phyloP scores from a whole-genome alignment of 1,284 basidiomycete species.

The Apiotrichum akiyoshidainum region DNA sequence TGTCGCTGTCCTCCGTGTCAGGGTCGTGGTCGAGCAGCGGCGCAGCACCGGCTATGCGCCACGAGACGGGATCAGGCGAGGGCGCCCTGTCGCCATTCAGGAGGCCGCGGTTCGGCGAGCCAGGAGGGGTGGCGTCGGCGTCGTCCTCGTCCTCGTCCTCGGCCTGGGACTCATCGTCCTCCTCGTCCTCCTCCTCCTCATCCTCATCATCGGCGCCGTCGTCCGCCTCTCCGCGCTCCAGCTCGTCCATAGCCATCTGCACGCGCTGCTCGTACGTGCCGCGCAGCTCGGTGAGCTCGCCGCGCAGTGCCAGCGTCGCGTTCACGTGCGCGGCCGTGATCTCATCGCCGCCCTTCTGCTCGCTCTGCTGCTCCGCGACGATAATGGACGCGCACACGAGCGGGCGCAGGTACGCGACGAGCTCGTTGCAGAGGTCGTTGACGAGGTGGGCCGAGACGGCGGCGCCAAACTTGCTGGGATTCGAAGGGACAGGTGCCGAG shows the following conservation, averaged over 20 bases:
- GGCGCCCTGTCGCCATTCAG: too few species aligned
- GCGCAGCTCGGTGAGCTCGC: neutral
- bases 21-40: neutral
- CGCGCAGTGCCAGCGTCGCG: slow-evolving; percentile 1
- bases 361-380: slow-evolving; percentile 21
- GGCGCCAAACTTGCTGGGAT: too few species aligned
- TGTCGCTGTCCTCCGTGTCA: neutral
- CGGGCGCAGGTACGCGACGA: slow-evolving; percentile 21
- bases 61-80: too few species aligned
- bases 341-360: neutral
- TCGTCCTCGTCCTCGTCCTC: neutral
- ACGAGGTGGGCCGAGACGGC: slow-evolving; percentile 6
- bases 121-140: too few species aligned
- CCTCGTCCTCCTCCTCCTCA: slow-evolving; percentile 1
- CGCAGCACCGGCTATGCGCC: too few species aligned
- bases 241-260: neutral
- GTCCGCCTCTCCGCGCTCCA: neutral
- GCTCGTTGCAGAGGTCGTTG: slow-evolving; percentile 16
- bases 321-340: neutral
- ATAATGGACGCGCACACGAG: slow-evolving; percentile 22
- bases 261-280: neutral
- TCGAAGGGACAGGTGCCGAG: neutral
- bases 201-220: neutral
- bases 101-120: too few species aligned
- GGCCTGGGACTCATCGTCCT: neutral